Percentiles rank a stretch among this genome's conserved stretches.
phyloP scores from a whole-genome alignment of 2,329 filamentous ascomycete genomes.

The Hypoxylon sp. region DNA sequence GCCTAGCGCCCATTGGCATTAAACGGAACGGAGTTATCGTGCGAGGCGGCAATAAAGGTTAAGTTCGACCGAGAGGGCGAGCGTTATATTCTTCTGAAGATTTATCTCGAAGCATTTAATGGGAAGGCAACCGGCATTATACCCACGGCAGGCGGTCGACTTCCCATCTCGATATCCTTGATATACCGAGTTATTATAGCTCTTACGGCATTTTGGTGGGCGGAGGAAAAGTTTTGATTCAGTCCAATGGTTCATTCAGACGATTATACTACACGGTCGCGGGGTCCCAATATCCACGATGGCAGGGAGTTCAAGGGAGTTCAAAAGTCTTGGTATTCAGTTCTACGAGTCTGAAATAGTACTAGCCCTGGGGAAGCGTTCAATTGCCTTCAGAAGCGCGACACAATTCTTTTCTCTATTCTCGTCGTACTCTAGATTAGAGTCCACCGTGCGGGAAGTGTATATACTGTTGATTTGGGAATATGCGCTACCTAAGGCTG shows the following conservation, averaged over 20 bases:
- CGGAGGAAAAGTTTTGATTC: constrained; percentile 36
- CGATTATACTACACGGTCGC: constrained; percentile 30
- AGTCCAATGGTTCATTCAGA: constrained; percentile 24
- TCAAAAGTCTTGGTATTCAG: constrained; percentile 37
- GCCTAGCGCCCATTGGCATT: constrained; percentile 10
- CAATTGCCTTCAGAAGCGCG: constrained; percentile 25
- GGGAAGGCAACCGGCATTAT: constrained; percentile 45
- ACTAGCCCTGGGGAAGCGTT: constrained; percentile 17
- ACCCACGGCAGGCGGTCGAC: constrained; percentile 45
- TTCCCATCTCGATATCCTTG: constrained; percentile 37
- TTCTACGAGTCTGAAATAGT: constrained; percentile 16
- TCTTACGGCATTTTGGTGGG: constrained; percentile 34
- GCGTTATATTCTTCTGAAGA: constrained; percentile 27
- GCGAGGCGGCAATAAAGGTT: constrained; percentile 4
- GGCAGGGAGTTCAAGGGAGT: constrained; percentile 40
- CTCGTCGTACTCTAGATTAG: constrained; percentile 17
- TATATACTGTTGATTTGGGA: constrained; percentile 35
- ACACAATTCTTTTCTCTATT: constrained; percentile 16
- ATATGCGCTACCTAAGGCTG: constrained; percentile 12
- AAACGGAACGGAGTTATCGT: constrained; percentile 12
- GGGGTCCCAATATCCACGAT: constrained; percentile 35
- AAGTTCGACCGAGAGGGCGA: constrained; percentile 17
- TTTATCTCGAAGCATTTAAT: constrained; percentile 40
- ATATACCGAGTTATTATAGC: constrained; percentile 33
- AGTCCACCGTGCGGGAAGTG: constrained; percentile 17